A percentile compares a stretch with the other conserved stretches of the same genome.
Conservation (phyloP, 2,329 filamentous ascomycete genomes). For the Fusarium sp. region DNA sequence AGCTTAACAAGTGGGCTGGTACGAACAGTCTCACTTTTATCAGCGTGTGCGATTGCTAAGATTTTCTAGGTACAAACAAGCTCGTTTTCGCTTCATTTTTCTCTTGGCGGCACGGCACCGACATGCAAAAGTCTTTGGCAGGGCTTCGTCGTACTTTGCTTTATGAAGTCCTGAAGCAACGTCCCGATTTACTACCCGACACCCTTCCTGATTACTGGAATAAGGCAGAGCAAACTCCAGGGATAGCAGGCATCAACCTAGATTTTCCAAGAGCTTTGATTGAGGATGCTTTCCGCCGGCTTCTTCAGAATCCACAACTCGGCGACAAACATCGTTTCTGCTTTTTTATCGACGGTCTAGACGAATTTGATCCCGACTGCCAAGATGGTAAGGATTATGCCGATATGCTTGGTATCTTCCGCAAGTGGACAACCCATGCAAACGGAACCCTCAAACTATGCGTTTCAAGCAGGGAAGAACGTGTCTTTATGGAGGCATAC, state of each 20-base stretch:
- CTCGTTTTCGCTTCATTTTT: not conserved
- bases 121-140: not conserved
- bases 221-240: rapidly evolving
- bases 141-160: rapidly evolving
- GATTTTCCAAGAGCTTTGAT: rapidly evolving
- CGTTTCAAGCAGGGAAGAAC: not conserved
- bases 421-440: rapidly evolving
- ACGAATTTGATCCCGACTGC: not conserved
- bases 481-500: not conserved
- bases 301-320: rapidly evolving
- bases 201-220: rapidly evolving
- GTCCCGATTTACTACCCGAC: not conserved
- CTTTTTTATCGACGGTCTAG: not conserved
- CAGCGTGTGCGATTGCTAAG: too few species aligned
- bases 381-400: not conserved
- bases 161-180: rapidly evolving
- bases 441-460: rapidly evolving
- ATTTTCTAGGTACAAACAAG: too few species aligned
- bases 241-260: rapidly evolving
- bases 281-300: rapidly evolving
- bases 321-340: not conserved
- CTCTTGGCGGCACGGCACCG: not conserved
- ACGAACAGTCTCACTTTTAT: too few species aligned
- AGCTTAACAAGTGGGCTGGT: not conserved
- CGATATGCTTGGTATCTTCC: not conserved